phyloP scores from a whole-genome alignment of 345 rosid genomes.

The Raphanus sativus region DNA sequence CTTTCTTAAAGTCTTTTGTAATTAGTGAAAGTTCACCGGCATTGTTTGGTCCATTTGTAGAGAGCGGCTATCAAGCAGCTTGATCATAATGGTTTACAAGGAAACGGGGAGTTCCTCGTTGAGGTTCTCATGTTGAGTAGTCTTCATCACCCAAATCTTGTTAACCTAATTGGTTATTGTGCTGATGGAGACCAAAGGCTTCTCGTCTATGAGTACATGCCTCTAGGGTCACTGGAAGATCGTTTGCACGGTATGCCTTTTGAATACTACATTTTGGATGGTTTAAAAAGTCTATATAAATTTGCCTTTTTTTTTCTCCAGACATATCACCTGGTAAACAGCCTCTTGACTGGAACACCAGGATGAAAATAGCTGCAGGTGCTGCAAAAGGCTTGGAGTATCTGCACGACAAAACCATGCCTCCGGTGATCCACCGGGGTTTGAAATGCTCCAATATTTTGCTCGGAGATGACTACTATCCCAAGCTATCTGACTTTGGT shows the following conservation, averaged over 20 bases:
- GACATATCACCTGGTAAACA: slow-evolving; percentile 63
- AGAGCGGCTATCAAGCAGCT: slow-evolving; percentile 90
- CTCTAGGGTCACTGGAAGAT: slow-evolving; percentile 79
- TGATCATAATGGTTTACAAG: slow-evolving; percentile 83
- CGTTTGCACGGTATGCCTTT: slow-evolving; percentile 62
- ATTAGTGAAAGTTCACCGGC: not conserved
- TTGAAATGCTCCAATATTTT: slow-evolving; percentile 83
- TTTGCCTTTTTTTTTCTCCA: slow-evolving; percentile 27
- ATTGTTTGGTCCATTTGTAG: slow-evolving; percentile 38
- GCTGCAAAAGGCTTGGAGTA: slow-evolving; percentile 84
- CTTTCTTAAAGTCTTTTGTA: not conserved
- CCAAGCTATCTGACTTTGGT: slow-evolving; percentile 91
- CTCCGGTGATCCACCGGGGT: slow-evolving; percentile 82
- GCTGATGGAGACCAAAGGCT: slow-evolving; percentile 96
- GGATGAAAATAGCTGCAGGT: slow-evolving; percentile 90
- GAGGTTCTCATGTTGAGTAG: slow-evolving; percentile 87
- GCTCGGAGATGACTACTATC: slow-evolving; percentile 66
- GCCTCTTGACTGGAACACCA: slow-evolving; percentile 78
- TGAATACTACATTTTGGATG: not conserved
- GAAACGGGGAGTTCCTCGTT: slow-evolving; percentile 85
- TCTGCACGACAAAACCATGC: slow-evolving; percentile 73
- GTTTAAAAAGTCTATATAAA: not conserved
- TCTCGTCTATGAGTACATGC: slow-evolving; percentile 84
- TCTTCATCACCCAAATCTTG: slow-evolving; percentile 87
- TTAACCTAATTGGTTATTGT: slow-evolving; percentile 80